Evolutionary conservation across 768 basidiomycete species (phyloP), one percentile per base, ranked within the genome.

Genomic region (Leccinum subgranulosum): DNA sequence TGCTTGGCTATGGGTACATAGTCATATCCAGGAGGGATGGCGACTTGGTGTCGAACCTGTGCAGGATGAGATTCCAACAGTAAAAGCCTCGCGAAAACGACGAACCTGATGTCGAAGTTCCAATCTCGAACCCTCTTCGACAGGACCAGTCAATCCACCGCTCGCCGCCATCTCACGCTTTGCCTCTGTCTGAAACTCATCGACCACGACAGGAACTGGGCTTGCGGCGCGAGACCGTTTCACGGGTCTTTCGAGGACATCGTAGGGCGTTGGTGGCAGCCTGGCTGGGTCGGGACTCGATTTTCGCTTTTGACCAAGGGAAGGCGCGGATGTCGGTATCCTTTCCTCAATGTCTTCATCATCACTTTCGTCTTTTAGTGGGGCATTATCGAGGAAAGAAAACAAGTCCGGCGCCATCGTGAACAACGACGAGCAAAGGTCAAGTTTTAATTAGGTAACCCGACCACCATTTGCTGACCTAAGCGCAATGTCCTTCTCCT

Each of bases 41-140:
- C 94, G 39, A 99, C 97, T 86, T 97, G 90, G 69, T 97, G 94
- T 41, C 94, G 84, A 57, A 96, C 92, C 92, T 94, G 33, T 64
- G 17, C 29, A 21, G 54, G 0, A 50, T 69, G 36, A 55, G 64
- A 41, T 41, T 41, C 17, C 21, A 41, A 6, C 27, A 12, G 23
- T 7, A 47, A 43, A 31, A 60, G 28, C 12, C 1, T 2, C 2
- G 28, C 45, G 23, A n/a, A 23, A 4, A 56, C 25, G 33, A 29
- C 62, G 49, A 27, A 59, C 92, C 79, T 94, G 92, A 77, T 94
- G 89, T 69, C 81, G 81, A 45, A 94, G 79, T 70, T 93, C 90
- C 15, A 94, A 72, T 25, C 85, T 81, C 31, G 85, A 81, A 25
- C 85, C 87, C 41, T 81, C 77, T 60, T 88, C 87, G 5, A 82